A percentile compares a stretch with the other conserved stretches of the same genome.
Conservation (phyloP, 1,139 yeast genomes). For the Pichiaceae sp. region DNA sequence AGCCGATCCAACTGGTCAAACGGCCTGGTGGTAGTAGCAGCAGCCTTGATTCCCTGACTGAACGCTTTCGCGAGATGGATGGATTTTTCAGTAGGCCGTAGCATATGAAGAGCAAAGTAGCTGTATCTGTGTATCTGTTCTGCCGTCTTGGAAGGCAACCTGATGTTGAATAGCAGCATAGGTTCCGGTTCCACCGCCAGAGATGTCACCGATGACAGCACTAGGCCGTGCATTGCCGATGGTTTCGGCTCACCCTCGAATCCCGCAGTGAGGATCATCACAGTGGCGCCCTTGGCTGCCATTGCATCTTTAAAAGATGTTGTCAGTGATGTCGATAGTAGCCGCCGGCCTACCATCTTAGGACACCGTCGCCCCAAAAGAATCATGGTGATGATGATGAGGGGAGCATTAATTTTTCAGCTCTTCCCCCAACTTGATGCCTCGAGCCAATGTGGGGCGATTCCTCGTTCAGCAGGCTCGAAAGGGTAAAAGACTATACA, state of each 20-base stretch:
- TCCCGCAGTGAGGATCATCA: conserved; percentile 33
- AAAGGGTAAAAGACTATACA: no score
- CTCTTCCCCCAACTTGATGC: no score
- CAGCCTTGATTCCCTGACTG: conserved; percentile 42
- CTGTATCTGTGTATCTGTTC: conserved; percentile 46
- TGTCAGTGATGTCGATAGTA: no score
- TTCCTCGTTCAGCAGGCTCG: no score
- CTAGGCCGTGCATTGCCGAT: conserved; percentile 54
- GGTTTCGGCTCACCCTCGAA: conserved; percentile 12
- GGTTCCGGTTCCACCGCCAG: conserved; percentile 68
- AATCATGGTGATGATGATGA: no score
- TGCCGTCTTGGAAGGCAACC: conserved; percentile 75
- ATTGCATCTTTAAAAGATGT: conserved; percentile 20
- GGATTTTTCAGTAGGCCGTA: conserved; percentile 49
- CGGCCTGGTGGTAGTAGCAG: conserved; percentile 27
- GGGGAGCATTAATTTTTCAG: no score
- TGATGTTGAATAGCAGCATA: conserved; percentile 70
- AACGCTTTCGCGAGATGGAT: conserved; percentile 50
- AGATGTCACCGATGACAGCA: conserved; percentile 76
- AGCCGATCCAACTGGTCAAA: conserved; percentile 28
- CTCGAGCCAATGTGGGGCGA: no score
- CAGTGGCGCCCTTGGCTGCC: conserved; percentile 26
- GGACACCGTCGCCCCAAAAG: no score
- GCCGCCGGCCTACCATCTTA: no score
- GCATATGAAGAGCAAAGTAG: conserved; percentile 63